Percentiles rank a stretch among this genome's conserved stretches.
Evolutionary conservation across 805 yeast species (phyloP).

Genomic region (Vanderwaltozyma yarrowii): DNA sequence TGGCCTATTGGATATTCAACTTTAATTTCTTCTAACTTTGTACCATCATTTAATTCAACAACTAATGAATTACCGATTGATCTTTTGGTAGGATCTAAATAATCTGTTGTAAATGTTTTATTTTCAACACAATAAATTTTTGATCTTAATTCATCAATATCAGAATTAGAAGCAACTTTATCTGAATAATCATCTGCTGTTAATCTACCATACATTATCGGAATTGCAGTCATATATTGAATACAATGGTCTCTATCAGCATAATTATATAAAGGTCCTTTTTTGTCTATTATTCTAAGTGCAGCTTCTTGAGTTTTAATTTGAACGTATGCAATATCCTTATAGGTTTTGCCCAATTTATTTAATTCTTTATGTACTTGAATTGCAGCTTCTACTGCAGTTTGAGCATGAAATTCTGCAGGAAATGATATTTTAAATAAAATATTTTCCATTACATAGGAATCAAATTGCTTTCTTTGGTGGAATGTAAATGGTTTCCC

Average conservation of each 20-base stretch:
- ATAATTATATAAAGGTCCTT: constrained; percentile 50
- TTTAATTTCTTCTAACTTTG: constrained; percentile 40
- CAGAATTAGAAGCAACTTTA: constrained; percentile 39
- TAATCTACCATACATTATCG: constrained; percentile 43
- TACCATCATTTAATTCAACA: constrained; percentile 44
- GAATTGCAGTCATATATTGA: constrained; percentile 53
- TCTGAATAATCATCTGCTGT: constrained; percentile 52
- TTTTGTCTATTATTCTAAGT: constrained; percentile 47
- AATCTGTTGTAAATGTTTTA: constrained; percentile 38
- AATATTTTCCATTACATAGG: constrained; percentile 55
- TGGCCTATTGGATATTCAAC: constrained; percentile 53
- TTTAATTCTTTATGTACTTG: constrained; percentile 32
- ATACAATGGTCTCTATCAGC: constrained; percentile 60
- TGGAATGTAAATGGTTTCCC: constrained; percentile 41
- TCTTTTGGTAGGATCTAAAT: constrained; percentile 48
- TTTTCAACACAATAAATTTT: constrained; percentile 49
- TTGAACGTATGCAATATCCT: constrained; percentile 39
- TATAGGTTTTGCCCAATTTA: constrained; percentile 33
- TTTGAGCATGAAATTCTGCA: constrained; percentile 58
- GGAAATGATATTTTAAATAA: constrained; percentile 53
- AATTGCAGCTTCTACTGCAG: constrained; percentile 52
- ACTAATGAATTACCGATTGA: constrained; percentile 46
- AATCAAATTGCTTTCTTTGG: constrained; percentile 39
- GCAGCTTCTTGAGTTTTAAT: constrained; percentile 55
- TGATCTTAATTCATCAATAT: constrained; percentile 40